A percentile compares a stretch with the other conserved stretches of the same genome.
These are phyloP conservation scores for Odonthalia washingtoniensis DNA, from an alignment of 31 red algal species.

Conservation along the genomic window DNA sequence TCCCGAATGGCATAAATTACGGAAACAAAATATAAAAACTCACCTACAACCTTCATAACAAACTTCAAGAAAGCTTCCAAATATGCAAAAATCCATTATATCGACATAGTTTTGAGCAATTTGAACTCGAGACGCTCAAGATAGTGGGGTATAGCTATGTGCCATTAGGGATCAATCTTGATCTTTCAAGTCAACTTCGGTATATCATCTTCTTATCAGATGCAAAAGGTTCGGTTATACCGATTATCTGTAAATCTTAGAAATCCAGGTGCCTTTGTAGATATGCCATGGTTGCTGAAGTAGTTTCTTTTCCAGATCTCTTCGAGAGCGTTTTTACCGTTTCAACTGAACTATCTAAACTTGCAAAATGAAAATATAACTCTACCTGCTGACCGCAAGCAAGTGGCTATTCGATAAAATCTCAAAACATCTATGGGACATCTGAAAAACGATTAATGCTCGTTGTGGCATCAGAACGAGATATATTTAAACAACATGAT, in stretches of 20 bases:
- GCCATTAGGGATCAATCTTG: constrained; percentile 43
- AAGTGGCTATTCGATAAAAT: constrained; percentile 42
- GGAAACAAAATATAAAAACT: constrained; percentile 14
- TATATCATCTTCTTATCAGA: constrained; percentile 36
- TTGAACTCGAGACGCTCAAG: constrained; percentile 15
- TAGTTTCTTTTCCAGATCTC: constrained; percentile 45
- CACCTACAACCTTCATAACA: background rate
- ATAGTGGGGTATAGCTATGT: constrained; percentile 39
- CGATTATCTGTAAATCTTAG: constrained; percentile 42
- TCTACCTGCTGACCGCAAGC: constrained; percentile 6
- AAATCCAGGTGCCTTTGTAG: constrained; percentile 9
- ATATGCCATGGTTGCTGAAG: constrained; percentile 42
- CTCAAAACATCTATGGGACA: constrained; percentile 24
- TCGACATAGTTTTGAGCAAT: background rate
- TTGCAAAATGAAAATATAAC: background rate
- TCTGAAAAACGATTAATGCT: constrained; percentile 48
- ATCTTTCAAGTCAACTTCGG: constrained; percentile 25
- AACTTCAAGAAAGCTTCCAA: constrained; percentile 22
- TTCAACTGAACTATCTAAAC: background rate
- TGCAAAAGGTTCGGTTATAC: background rate
- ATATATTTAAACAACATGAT: constrained; percentile 24
- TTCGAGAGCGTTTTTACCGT: constrained; percentile 9
- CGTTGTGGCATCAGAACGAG: constrained; percentile 24
- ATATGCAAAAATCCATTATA: background rate
- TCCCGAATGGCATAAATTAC: constrained; percentile 35